Base-by-base conservation (phyloP, 106 monocot species). In the Apostasia ramifera region DNA sequence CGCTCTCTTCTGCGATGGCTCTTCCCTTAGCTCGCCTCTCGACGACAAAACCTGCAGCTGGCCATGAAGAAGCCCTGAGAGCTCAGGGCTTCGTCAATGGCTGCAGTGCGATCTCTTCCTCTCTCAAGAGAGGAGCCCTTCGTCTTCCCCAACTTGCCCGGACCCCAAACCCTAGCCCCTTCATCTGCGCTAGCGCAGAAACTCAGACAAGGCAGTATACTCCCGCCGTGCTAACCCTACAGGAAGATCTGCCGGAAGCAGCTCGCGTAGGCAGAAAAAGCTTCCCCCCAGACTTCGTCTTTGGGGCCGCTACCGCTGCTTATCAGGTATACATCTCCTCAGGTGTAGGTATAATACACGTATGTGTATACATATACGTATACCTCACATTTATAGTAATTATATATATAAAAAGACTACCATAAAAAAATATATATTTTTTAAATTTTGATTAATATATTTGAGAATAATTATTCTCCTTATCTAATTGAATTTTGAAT, bases 261-360 rank as follows among this genome's bases (percentile, higher is more conserved):
- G 2, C 63, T 7, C 46, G 45, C 53, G 37, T 73, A 8, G 63
- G 63, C 38, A 63, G 73, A 14, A 48, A 42, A 54, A 63, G 52
- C 50, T 73, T 73, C 50, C 53, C 73, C 6, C n/a, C 51, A 26
- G 73, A 63, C 3, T 73, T 73, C 13, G 55, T 55, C 62, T 73
- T 73, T 15, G 72, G 72, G 26, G 61, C 72, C 53, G 72, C 52
- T 10, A 52, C 72, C 15, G 50, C 72, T 8, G 63, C 73, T 44
- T 73, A 73, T 54, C 73, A 73, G 73, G 72, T 72, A 41, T 66
- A 42, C 14, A 8, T 42, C 8, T 2, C 62, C 26, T 26, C 26
- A 26, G 26, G 26, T 26, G 26, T 26, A 26, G 26, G 26, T 26
- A 26, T 26, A 26, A 26, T 4, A 56, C 0, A 4, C 11, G 1